A percentile compares a stretch with the other conserved stretches of the same genome.
Conservation (phyloP, 108 stramenopile genomes). For the Pseudonitzschia pungens region DNA sequence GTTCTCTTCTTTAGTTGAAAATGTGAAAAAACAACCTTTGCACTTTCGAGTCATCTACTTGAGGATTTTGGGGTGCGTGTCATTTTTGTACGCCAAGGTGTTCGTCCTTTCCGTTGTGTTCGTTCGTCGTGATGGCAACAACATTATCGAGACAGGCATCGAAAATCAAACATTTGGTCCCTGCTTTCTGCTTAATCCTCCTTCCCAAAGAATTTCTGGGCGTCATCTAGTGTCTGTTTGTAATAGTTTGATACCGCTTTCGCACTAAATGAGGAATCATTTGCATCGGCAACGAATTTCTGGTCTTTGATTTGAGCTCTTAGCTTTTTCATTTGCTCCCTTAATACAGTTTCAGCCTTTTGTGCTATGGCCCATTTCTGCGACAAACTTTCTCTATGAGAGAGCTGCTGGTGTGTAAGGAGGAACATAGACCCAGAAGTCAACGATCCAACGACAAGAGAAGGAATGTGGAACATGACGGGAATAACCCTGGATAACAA, state of each 20-base stretch:
- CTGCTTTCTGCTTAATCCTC: neutral
- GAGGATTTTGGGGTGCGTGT: too few relatives aligned
- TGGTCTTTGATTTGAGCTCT: neutral
- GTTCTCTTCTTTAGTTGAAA: too few relatives aligned
- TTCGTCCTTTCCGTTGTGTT: too few relatives aligned
- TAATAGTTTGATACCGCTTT: constrained; percentile 1
- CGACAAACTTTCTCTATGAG: constrained; percentile 55
- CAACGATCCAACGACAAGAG: constrained; percentile 59
- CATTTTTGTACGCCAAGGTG: too few relatives aligned
- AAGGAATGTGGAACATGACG: constrained; percentile 50
- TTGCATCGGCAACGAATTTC: neutral
- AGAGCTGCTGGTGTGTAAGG: constrained; percentile 60
- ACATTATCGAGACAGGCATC: too few relatives aligned
- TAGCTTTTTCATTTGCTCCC: constrained; percentile 5
- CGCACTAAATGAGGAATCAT: neutral
- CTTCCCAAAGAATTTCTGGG: neutral
- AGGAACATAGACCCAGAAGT: constrained; percentile 55
- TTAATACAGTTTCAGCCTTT: constrained; percentile 3
- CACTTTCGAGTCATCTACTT: too few relatives aligned
- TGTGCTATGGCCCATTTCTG: constrained; percentile 58
- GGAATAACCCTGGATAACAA: too few relatives aligned
- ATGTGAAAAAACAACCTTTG: too few relatives aligned
- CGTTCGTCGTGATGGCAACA: too few relatives aligned
- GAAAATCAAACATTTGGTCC: too few relatives aligned
- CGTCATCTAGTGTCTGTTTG: constrained; percentile 1